phyloP scores from a whole-genome alignment of 371 early-diverging fungal genomes.

The Mortierella sp. region DNA sequence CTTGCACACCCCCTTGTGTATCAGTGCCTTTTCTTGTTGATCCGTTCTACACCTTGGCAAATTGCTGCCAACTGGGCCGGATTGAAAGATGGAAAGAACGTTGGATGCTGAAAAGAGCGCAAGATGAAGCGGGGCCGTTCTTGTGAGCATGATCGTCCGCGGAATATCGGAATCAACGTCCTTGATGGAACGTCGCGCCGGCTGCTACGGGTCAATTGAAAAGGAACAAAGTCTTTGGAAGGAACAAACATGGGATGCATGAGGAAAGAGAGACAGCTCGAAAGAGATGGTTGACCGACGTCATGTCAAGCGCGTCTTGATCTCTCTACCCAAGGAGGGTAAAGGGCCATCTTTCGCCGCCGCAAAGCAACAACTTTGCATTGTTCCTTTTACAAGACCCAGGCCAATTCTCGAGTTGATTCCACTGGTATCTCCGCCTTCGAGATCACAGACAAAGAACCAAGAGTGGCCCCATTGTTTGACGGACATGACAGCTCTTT shows the following conservation, averaged over 20 bases:
- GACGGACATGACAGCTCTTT: constrained; percentile 42
- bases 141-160: constrained; percentile 3
- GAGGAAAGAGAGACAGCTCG: neutral
- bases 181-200: neutral
- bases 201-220: constrained; percentile 2
- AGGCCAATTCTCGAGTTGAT: constrained; percentile 1
- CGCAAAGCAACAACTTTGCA: neutral
- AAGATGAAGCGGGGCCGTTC: constrained; percentile 17
- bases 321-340: constrained; percentile 22
- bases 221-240: neutral
- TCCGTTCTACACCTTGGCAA: constrained; percentile 1
- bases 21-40: neutral
- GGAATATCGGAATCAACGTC: constrained; percentile 5
- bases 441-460: constrained; percentile 4
- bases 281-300: constrained; percentile 14
- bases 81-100: neutral
- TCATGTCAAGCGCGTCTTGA: constrained; percentile 34
- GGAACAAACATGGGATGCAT: neutral
- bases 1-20: neutral
- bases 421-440: constrained; percentile 6
- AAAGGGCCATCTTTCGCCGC: constrained; percentile 5
- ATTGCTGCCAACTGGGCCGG: neutral
- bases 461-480: constrained; percentile 29
- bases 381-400: constrained; percentile 8
- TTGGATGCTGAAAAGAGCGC: constrained; percentile 15